Base-by-base conservation (phyloP, 2,329 filamentous ascomycete genomes). In the Colletotrichum sp. region DNA sequence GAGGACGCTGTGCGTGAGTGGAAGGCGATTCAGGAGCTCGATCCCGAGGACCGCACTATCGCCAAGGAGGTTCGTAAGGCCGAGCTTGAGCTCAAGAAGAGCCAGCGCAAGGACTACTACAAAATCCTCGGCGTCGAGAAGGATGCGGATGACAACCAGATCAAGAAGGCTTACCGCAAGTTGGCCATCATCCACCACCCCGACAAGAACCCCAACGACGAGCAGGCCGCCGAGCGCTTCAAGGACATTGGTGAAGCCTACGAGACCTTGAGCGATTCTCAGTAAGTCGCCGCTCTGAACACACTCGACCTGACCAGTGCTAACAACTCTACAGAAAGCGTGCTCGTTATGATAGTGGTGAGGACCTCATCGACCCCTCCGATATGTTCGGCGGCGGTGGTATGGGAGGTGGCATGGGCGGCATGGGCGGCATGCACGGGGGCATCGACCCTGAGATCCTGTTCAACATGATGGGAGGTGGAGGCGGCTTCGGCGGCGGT, bases 181-280 rank as follows among this genome's bases (percentile, higher is more conserved):
- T 90, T 98, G 81, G 97, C 97, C 70, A 96, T 99, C 78, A 89
- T 96, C 77, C 94, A 98, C 82, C 97, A 99, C 83, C 97, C 97
- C 4, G 97, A 99, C 87, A 99, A 99, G 91, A 99, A 98, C 85
- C 95, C 93, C 1, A 94, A 93, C 76, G 94, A 98, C 79, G 90
- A 92, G 72, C 89, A 91, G 66, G 97, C 97, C 75, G 96, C 95
- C 80, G 93, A 95, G 78, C 93, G 94, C 81, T 99, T 99, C 90
- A 98, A 99, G 90, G 97, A 99, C 82, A 94, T 98, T 82, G 94
- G 95, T 79, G 97, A 99, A 87, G 96, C 96, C 54, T 98, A 99
- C 82, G 97, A 99, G 86, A 97, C 93, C 64, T 87, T 99, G 85
- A 98, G 94, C 81, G 97, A 99, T 84, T 88, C 95, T 86, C 93